These are phyloP conservation scores for Candida sithepensis DNA, from an alignment of 805 yeast genomes.

Conservation along the genomic window DNA sequence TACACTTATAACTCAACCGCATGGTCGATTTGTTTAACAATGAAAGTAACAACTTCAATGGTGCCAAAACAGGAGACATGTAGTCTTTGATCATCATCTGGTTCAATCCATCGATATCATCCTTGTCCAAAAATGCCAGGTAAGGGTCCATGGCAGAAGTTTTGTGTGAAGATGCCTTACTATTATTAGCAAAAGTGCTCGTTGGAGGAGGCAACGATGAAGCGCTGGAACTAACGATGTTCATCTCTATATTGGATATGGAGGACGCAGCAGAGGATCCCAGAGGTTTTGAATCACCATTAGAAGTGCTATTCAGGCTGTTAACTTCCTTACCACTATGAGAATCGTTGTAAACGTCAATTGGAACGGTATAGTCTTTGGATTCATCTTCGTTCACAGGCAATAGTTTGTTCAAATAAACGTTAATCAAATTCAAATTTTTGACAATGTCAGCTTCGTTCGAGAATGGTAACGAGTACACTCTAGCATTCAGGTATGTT, in stretches of 20 bases:
- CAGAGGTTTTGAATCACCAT: slow-evolving; percentile 1
- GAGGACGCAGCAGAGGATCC: slow-evolving; percentile 22
- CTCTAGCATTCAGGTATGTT: slow-evolving; percentile 60
- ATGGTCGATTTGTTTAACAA: slow-evolving; percentile 64
- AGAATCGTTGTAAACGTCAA: slow-evolving; percentile 15
- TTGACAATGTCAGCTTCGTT: slow-evolving; percentile 59
- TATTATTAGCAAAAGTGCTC: slow-evolving; percentile 8
- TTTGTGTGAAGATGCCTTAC: slow-evolving; percentile 7
- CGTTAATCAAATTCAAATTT: slow-evolving; percentile 50
- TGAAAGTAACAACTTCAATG: slow-evolving; percentile 53
- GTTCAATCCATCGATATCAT: slow-evolving; percentile 37
- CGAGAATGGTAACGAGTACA: slow-evolving; percentile 74
- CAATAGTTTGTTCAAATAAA: slow-evolving; percentile 49
- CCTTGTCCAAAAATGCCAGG: slow-evolving; percentile 22
- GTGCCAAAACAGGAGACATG: slow-evolving; percentile 46
- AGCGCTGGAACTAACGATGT: slow-evolving; percentile 11
- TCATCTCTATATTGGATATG: slow-evolving; percentile 22
- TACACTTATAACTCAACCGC: slow-evolving; percentile 50
- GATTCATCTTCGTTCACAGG: slow-evolving; percentile 29
- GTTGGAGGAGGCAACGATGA: slow-evolving; percentile 26
- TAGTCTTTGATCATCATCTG: slow-evolving; percentile 39
- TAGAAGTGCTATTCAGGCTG: neutral
- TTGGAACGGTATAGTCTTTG: slow-evolving; percentile 13
- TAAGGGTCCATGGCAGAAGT: slow-evolving; percentile 21
- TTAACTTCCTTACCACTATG: neutral